These are phyloP conservation scores for Ustilago xerochloae DNA, from an alignment of 1,284 basidiomycete species.

Conservation along the genomic window DNA sequence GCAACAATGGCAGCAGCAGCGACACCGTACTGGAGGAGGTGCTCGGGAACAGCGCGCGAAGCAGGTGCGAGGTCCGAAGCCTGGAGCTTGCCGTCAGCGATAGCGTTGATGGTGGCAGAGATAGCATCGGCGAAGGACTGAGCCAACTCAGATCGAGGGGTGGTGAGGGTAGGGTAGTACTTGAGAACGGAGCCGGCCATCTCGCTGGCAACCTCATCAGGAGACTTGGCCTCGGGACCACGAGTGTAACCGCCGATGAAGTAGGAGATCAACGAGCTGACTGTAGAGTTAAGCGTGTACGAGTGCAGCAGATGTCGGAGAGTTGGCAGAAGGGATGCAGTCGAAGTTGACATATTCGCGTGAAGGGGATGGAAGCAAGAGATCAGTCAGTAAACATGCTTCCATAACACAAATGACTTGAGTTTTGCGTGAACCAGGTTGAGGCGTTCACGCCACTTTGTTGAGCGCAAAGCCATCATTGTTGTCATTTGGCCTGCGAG, in stretches of 20 bases:
- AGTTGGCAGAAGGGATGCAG: too few species aligned
- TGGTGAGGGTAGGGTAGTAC: conserved; percentile 64
- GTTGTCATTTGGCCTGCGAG: too few species aligned
- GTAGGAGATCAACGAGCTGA: conserved; percentile 56
- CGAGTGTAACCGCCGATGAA: conserved; percentile 55
- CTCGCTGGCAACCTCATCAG: conserved; percentile 56
- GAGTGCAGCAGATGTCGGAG: background rate
- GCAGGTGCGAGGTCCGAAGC: conserved; percentile 39
- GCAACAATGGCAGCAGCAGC: conserved; percentile 56
- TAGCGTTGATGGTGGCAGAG: conserved; percentile 44
- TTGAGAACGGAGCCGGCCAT: conserved; percentile 58
- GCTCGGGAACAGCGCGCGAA: conserved; percentile 27
- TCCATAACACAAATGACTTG: too few species aligned
- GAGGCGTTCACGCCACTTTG: too few species aligned
- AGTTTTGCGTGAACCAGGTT: too few species aligned
- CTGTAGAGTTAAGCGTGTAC: conserved; percentile 16
- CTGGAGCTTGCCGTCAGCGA: conserved; percentile 34
- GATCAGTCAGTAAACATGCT: conserved; percentile 14
- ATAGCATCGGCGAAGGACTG: conserved; percentile 44
- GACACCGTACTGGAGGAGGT: conserved; percentile 40
- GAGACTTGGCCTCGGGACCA: conserved; percentile 42
- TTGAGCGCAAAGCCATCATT: too few species aligned
- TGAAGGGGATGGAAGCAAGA: background rate
- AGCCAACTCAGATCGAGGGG: conserved; percentile 28
- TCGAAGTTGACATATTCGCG: too few species aligned